Evolutionary conservation across 1,284 basidiomycete genomes (phyloP).

Genomic region (Blastosporella zonata): DNA sequence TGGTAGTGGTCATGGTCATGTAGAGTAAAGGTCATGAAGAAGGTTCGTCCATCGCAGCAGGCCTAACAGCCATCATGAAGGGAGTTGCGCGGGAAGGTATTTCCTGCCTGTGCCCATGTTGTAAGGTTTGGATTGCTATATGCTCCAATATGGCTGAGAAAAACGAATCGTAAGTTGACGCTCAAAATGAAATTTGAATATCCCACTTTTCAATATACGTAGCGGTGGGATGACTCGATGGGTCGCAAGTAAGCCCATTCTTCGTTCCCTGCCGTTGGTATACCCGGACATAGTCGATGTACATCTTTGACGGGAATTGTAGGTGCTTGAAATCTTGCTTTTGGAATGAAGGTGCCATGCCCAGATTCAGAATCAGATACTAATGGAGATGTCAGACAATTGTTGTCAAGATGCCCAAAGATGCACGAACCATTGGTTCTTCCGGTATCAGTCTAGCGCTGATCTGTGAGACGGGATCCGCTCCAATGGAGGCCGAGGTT

Average conservation of each 20-base stretch:
- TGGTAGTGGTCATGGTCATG: slow-evolving; percentile 10
- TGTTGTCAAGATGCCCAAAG: background rate
- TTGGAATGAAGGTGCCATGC: slow-evolving; percentile 71
- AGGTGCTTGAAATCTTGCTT: slow-evolving; percentile 62
- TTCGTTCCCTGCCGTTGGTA: slow-evolving; percentile 65
- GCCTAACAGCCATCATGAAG: slow-evolving; percentile 51
- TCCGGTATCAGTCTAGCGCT: slow-evolving; percentile 69
- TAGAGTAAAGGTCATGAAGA: slow-evolving; percentile 2
- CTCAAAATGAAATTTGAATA: slow-evolving; percentile 1
- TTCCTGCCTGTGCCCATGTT: slow-evolving; percentile 67
- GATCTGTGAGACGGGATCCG: slow-evolving; percentile 55
- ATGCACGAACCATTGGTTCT: slow-evolving; percentile 51
- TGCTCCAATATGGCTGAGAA: slow-evolving; percentile 56
- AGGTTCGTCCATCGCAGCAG: slow-evolving; percentile 2
- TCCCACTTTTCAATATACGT: slow-evolving; percentile 56
- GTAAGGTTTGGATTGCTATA: slow-evolving; percentile 74
- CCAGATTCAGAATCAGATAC: slow-evolving; percentile 76
- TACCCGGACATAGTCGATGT: slow-evolving; percentile 74
- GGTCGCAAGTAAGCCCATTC: slow-evolving; percentile 62
- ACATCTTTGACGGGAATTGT: slow-evolving; percentile 67
- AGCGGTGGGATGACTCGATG: slow-evolving; percentile 57
- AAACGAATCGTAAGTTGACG: slow-evolving; percentile 3
- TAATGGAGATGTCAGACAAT: slow-evolving; percentile 25
- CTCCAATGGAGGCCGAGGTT: slow-evolving; percentile 54
- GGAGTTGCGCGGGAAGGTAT: slow-evolving; percentile 68